These are phyloP conservation scores for Russula virescens DNA, from an alignment of 768 basidiomycete species.

Conservation along the genomic window DNA sequence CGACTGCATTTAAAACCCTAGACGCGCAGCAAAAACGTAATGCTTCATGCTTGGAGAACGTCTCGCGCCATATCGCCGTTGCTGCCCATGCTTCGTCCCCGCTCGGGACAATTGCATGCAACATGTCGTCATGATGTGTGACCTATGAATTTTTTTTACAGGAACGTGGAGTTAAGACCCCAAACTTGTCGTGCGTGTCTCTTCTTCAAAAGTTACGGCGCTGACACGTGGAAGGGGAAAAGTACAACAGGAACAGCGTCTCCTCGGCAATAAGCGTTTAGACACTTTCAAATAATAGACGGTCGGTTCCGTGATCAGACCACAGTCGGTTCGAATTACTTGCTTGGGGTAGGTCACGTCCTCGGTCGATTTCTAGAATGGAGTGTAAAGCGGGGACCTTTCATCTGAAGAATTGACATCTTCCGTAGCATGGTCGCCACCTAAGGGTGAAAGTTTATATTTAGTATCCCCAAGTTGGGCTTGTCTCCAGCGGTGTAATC, in stretches of 20 bases:
- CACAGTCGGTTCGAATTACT: constrained; percentile 15
- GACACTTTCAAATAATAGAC: constrained; percentile 20
- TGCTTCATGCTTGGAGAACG: constrained; percentile 21
- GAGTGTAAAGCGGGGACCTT: constrained; percentile 10
- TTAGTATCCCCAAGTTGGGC: background rate
- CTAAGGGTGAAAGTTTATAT: constrained; percentile 10
- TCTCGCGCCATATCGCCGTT: constrained; percentile 16
- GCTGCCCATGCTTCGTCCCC: constrained; percentile 13
- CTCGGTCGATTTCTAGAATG: constrained; percentile 12
- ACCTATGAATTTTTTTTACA: background rate
- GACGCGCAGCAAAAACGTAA: constrained; percentile 22
- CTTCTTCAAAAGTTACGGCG: background rate
- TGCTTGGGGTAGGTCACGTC: background rate
- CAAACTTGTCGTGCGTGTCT: constrained; percentile 8
- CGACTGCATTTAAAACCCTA: constrained; percentile 20
- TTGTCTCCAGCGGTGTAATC: constrained; percentile 16
- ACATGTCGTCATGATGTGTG: constrained; percentile 12
- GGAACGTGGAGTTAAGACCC: constrained; percentile 14
- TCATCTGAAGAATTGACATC: constrained; percentile 19
- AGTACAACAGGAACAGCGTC: constrained; percentile 5
- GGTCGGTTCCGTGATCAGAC: constrained; percentile 20
- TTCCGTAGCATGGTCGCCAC: constrained; percentile 19
- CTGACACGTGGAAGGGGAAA: constrained; percentile 10
- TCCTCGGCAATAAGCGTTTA: constrained; percentile 23
- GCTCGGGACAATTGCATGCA: constrained; percentile 8